Percentiles rank a stretch among this genome's conserved stretches.
Conservation (phyloP, 495 filamentous ascomycete genomes). For the Sordaria brevicollis region DNA sequence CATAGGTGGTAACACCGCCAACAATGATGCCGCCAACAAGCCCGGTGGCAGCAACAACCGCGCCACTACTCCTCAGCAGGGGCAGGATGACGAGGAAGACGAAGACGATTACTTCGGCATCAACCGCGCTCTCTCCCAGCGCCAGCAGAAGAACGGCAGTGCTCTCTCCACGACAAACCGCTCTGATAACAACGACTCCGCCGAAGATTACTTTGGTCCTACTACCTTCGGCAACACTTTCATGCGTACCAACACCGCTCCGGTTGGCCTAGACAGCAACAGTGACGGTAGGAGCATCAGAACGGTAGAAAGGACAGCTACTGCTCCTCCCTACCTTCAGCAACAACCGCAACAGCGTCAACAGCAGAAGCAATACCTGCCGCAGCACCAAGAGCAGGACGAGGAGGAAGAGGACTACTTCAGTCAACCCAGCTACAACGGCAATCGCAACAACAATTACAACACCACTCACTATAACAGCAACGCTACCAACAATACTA, state of each 20-base stretch:
- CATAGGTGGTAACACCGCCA: neutral
- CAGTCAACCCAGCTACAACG: neutral
- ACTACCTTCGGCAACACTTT: neutral
- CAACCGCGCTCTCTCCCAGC: neutral
- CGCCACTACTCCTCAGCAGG: neutral
- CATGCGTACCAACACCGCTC: neutral
- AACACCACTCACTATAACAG: neutral
- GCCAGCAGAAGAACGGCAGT: neutral
- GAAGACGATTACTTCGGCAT: neutral
- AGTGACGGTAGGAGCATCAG: neutral
- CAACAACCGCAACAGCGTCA: neutral
- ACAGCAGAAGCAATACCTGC: neutral
- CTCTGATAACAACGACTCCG: neutral
- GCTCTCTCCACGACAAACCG: neutral
- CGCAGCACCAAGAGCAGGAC: neutral
- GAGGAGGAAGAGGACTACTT: neutral
- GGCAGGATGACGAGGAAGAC: neutral
- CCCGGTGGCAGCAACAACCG: neutral
- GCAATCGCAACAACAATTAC: neutral
- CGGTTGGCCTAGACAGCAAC: neutral
- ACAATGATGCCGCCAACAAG: neutral
- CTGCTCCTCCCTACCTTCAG: neutral
- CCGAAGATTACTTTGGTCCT: neutral
- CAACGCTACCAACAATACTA: constrained; percentile 7
- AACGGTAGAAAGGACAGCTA: neutral